Percentiles rank a stretch among this genome's conserved stretches.
Conservation (phyloP, 768 basidiomycete species). For the Mycena olivaceomarginata region DNA sequence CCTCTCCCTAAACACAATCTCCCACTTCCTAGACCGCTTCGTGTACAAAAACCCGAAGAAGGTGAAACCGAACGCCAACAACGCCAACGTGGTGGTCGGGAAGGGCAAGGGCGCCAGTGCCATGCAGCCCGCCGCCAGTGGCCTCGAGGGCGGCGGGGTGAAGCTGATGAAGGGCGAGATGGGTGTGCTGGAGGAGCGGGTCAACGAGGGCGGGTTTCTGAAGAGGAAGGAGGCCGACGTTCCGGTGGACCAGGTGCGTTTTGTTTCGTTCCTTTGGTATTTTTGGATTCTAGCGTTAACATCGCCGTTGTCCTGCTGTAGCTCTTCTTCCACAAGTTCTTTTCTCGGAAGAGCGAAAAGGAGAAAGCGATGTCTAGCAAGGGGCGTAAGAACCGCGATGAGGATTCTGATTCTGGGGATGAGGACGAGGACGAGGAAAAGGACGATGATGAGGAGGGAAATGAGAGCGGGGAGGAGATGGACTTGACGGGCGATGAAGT, state of each 20-base stretch:
- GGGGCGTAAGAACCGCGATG: conserved; percentile 57
- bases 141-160: conserved; percentile 77
- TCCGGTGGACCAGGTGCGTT: conserved; percentile 88
- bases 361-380: conserved; percentile 69
- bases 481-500: conserved; percentile 54
- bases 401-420: conserved; percentile 62
- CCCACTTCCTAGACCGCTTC: conserved; percentile 97
- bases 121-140: conserved; percentile 94
- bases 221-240: conserved; percentile 81
- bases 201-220: conserved; percentile 89
- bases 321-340: conserved; percentile 96
- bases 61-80: conserved; percentile 55
- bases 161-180: conserved; percentile 82
- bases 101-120: conserved; percentile 87
- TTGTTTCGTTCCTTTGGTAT: conserved; percentile 5
- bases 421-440: conserved; percentile 51
- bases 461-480: conserved; percentile 61
- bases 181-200: conserved; percentile 62
- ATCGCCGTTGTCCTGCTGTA: conserved; percentile 48
- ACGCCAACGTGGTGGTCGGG: conserved; percentile 48
- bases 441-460: conserved; percentile 63
- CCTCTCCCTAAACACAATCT: conserved; percentile 93
- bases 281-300: not conserved
- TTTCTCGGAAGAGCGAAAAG: conserved; percentile 80
- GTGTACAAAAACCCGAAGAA: conserved; percentile 98